phyloP scores from a whole-genome alignment of 2,329 filamentous ascomycete genomes.

The Sclerotinia borealis region DNA sequence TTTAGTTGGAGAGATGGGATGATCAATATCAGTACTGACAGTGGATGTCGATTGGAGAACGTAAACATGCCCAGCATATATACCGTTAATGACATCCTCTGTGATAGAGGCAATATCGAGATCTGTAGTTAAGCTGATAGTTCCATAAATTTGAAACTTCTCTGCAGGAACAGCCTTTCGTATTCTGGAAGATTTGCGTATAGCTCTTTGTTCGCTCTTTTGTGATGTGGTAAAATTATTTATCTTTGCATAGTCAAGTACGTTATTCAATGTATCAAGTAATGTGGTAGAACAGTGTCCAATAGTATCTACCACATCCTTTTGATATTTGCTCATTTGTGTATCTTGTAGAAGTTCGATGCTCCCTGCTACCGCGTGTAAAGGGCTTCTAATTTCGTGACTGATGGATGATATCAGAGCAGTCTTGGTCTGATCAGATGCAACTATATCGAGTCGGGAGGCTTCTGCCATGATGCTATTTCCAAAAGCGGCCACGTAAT shows the following conservation, averaged over 20 bases:
- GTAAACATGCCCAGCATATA: constrained; percentile 34
- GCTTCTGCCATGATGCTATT: constrained; percentile 49
- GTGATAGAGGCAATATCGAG: constrained; percentile 32
- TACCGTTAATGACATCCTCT: constrained; percentile 34
- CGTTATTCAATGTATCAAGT: constrained; percentile 34
- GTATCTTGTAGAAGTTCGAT: constrained; percentile 44
- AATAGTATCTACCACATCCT: constrained; percentile 31
- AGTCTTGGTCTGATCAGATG: constrained; percentile 44
- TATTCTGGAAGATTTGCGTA: not conserved
- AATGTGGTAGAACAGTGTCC: constrained; percentile 33
- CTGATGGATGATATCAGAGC: constrained; percentile 53
- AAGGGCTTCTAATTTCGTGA: constrained; percentile 49
- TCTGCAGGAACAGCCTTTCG: not conserved
- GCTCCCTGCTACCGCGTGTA: constrained; percentile 50
- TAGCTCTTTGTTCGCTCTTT: not conserved
- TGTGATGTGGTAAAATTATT: constrained; percentile 20
- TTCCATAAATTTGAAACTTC: constrained; percentile 4
- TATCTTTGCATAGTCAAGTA: constrained; percentile 36
- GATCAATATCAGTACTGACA: not conserved
- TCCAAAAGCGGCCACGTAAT: constrained; percentile 37
- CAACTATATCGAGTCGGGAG: constrained; percentile 43
- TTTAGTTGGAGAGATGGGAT: not conserved
- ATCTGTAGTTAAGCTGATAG: constrained; percentile 25
- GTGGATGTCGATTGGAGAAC: not conserved
- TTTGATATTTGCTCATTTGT: constrained; percentile 29